Conservation (phyloP, 345 rosid species). For the Gossypium bickii region DNA sequence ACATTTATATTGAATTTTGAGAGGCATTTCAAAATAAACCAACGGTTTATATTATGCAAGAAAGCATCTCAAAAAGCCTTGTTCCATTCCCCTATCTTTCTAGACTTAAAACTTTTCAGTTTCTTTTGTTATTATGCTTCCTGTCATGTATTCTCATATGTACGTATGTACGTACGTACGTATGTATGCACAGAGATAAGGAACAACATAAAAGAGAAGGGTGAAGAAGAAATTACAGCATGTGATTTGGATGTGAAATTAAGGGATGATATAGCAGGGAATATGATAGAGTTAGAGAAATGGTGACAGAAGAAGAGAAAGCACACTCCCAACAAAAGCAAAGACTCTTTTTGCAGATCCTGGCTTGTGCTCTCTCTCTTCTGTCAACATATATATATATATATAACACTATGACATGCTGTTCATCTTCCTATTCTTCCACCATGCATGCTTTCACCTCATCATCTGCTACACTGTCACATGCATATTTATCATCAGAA, state of each 20-base stretch:
- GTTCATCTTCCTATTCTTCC: not conserved
- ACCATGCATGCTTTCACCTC: not conserved
- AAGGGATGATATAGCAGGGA: not conserved
- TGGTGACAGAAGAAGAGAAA: slow-evolving; percentile 84
- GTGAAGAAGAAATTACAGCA: not conserved
- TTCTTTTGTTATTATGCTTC: too few relatives aligned
- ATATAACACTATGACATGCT: not conserved
- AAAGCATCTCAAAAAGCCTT: slow-evolving; percentile 8
- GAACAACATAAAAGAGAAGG: too few relatives aligned
- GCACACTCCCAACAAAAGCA: slow-evolving; percentile 80
- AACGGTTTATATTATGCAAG: not conserved
- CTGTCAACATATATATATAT: slow-evolving; percentile 55
- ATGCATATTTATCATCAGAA: not conserved
- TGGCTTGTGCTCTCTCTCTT: slow-evolving; percentile 95
- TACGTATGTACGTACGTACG: too few relatives aligned
- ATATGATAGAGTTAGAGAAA: not conserved
- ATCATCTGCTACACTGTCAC: slow-evolving; percentile 6
- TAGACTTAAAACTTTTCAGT: not conserved
- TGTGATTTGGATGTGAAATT: not conserved
- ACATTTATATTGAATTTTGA: too few relatives aligned
- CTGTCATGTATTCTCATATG: too few relatives aligned
- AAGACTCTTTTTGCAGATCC: slow-evolving; percentile 45
- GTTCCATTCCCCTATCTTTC: not conserved
- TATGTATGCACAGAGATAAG: too few relatives aligned
- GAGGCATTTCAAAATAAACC: not conserved